phyloP scores from a whole-genome alignment of 805 yeast genomes.

The Kazachstania taianensis region DNA sequence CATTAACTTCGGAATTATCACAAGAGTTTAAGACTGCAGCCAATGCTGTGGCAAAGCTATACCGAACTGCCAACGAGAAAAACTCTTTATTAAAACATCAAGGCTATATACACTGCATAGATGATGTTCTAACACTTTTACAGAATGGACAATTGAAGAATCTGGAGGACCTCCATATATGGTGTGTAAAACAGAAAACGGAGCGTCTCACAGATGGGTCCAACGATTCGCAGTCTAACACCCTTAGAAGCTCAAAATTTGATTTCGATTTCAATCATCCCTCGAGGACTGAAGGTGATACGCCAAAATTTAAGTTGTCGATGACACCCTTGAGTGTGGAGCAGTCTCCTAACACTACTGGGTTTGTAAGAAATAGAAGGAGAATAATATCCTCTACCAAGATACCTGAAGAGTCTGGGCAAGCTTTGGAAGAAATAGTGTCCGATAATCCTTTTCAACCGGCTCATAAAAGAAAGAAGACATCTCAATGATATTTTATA shows the following conservation, averaged over 20 bases:
- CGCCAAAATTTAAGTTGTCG: conserved; percentile 14
- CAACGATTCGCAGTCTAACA: not conserved
- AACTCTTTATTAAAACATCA: conserved; percentile 39
- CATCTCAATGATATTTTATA: no score
- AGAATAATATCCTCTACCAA: no score
- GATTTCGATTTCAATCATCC: conserved; percentile 9
- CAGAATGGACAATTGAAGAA: conserved; percentile 7
- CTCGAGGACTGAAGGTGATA: not conserved
- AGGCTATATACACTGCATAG: conserved; percentile 55
- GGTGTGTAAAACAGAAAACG: conserved; percentile 19
- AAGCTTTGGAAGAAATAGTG: no score
- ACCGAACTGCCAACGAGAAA: conserved; percentile 48
- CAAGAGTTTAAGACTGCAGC: conserved; percentile 65
- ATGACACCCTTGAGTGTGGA: conserved; percentile 19
- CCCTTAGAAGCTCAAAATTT: no score
- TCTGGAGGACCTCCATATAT: conserved; percentile 15
- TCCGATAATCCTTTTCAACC: no score
- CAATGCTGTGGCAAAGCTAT: conserved; percentile 58
- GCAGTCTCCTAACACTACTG: conserved; percentile 2
- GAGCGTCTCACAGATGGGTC: conserved; percentile 9
- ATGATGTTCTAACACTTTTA: conserved; percentile 40
- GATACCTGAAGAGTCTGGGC: no score
- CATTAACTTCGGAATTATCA: conserved; percentile 43
- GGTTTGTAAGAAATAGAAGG: not conserved
- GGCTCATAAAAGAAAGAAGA: no score